Percentiles rank a stretch among this genome's conserved stretches.
Evolutionary conservation across 75 land plant species (phyloP).

Genomic region (Azolla pinnata): DNA sequence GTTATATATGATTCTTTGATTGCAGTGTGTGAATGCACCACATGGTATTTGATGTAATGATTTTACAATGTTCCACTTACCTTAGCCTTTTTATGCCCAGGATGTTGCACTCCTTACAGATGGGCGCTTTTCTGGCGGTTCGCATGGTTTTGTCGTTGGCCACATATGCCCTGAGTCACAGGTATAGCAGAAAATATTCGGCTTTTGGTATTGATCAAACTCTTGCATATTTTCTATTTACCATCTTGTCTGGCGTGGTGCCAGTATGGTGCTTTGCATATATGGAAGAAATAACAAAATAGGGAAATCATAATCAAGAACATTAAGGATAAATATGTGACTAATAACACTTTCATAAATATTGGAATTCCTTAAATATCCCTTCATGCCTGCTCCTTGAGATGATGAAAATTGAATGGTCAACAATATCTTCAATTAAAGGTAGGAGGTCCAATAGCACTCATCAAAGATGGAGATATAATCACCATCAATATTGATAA

Average conservation of each 20-base stretch:
- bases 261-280: not conserved
- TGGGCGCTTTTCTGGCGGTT: conserved; percentile 97
- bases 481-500: conserved; percentile 70
- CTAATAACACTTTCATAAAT: not conserved
- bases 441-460: conserved; percentile 95
- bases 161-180: conserved; percentile 97
- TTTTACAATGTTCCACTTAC: no score
- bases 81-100: conserved; percentile 40
- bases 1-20: no score
- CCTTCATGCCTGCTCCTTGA: no score
- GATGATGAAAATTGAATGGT: not conserved
- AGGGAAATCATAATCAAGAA: not conserved
- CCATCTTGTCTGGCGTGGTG: not conserved
- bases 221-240: not conserved
- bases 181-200: conserved; percentile 21
- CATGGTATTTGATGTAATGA: no score
- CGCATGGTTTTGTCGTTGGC: conserved; percentile 98
- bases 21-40: no score
- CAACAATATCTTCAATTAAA: conserved; percentile 2
- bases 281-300: not conserved
- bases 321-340: not conserved
- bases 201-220: not conserved
- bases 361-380: not conserved
- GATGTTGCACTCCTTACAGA: conserved; percentile 91
- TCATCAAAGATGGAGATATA: conserved; percentile 69